phyloP scores from a whole-genome alignment of 1,139 yeast genomes.

The Hemisphaericaspora xylofermentans region DNA sequence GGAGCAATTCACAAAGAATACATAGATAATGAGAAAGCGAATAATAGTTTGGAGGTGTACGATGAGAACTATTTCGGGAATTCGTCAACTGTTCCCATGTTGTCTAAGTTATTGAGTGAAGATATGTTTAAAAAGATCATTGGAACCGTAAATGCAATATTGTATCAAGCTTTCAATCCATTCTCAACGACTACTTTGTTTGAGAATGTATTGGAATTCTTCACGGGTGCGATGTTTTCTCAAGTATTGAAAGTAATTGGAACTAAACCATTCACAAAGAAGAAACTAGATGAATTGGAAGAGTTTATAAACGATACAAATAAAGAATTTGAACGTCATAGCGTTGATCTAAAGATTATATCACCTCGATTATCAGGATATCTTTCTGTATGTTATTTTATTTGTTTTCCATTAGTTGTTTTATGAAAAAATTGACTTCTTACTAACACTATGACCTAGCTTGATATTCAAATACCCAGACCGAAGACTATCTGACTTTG shows the following conservation, averaged over 20 bases:
- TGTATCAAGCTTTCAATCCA: conserved; percentile 44
- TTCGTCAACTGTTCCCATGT: conserved; percentile 56
- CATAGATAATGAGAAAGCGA: conserved; percentile 5
- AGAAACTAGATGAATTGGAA: conserved; percentile 42
- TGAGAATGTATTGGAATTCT: conserved; percentile 45
- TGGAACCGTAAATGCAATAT: conserved; percentile 40
- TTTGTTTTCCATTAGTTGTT: not conserved
- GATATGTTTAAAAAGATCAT: conserved; percentile 45
- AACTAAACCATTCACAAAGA: conserved; percentile 24
- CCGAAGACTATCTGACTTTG: conserved; percentile 20
- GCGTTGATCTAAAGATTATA: conserved; percentile 38
- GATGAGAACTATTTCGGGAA: conserved; percentile 49
- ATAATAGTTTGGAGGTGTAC: conserved; percentile 30
- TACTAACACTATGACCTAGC: conserved; percentile 11
- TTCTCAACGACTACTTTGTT: conserved; percentile 32
- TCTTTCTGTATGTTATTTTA: conserved; percentile 50
- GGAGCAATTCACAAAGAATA: conserved; percentile 52
- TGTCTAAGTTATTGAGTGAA: conserved; percentile 33
- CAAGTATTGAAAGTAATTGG: conserved; percentile 19
- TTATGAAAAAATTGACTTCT: not conserved
- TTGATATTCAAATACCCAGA: conserved; percentile 50
- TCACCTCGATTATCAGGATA: conserved; percentile 60
- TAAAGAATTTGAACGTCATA: conserved; percentile 18
- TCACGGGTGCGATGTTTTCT: conserved; percentile 40
- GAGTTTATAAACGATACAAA: conserved; percentile 46